phyloP scores from a whole-genome alignment of 345 rosid genomes.

The Anastatica hierochuntica region DNA sequence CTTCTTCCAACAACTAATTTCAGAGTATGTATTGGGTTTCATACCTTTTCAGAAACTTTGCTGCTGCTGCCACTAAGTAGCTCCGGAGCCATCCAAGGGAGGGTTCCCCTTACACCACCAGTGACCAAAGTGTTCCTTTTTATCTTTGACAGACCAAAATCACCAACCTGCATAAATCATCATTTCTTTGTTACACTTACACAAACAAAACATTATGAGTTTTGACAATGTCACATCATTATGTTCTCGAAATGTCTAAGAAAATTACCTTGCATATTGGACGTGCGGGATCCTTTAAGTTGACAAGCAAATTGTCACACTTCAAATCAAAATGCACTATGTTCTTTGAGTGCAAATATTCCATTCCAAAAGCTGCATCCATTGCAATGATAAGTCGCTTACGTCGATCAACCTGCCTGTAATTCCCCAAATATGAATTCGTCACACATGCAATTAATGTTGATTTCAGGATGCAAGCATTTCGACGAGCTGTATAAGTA shows the following conservation, averaged over 20 bases:
- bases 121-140: slow-evolving; percentile 75
- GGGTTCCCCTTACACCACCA: slow-evolving; percentile 82
- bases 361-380: slow-evolving; percentile 99
- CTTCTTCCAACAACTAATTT: slow-evolving; percentile 2
- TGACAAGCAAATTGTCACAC: slow-evolving; percentile 94
- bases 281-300: slow-evolving; percentile 85
- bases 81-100: slow-evolving; percentile 95
- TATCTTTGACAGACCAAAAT: slow-evolving; percentile 81
- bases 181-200: slow-evolving; percentile 5
- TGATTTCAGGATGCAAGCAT: slow-evolving; percentile 1
- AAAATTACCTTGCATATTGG: slow-evolving; percentile 94
- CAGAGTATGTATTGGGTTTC: background rate
- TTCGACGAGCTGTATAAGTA: background rate
- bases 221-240: background rate
- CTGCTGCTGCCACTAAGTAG: slow-evolving; percentile 71
- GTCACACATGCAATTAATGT: background rate
- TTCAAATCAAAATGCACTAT: slow-evolving; percentile 98
- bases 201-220: background rate
- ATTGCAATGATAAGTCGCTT: slow-evolving; percentile 93
- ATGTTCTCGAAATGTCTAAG: background rate
- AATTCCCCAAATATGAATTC: slow-evolving; percentile 8
- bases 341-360: slow-evolving; percentile 92
- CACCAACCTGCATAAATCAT: slow-evolving; percentile 53
- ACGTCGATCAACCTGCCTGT: slow-evolving; percentile 84
- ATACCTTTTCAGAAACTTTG: slow-evolving; percentile 84